phyloP scores from a whole-genome alignment of 441 rosid species.

The Eutrema salsugineum region DNA sequence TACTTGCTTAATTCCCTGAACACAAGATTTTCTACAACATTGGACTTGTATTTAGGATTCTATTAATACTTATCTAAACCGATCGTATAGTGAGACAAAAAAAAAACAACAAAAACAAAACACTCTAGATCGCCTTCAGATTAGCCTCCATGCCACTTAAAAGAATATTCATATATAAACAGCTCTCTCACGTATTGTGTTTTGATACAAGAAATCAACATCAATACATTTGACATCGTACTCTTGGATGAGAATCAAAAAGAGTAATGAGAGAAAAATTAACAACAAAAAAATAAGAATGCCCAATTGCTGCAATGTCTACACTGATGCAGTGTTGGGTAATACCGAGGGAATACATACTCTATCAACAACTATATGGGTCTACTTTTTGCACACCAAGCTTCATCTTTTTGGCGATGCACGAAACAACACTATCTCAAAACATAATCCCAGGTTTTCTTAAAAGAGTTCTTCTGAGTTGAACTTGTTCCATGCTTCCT shows the following conservation, averaged over 20 bases:
- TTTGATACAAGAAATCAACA: slow-evolving; percentile 19
- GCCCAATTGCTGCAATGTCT: slow-evolving; percentile 4
- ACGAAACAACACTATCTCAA: neutral
- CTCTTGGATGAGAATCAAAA: neutral
- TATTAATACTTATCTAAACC: too few relatives aligned
- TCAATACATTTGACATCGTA: slow-evolving; percentile 6
- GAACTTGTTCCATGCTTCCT: slow-evolving; percentile 95
- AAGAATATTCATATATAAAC: neutral
- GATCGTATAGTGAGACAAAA: too few relatives aligned
- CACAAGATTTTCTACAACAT: too few relatives aligned
- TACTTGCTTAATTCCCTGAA: too few relatives aligned
- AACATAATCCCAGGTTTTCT: neutral
- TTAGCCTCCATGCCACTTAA: too few relatives aligned
- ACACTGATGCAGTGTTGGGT: slow-evolving; percentile 7
- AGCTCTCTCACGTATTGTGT: slow-evolving; percentile 8
- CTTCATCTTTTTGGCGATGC: neutral
- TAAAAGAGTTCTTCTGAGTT: slow-evolving; percentile 54
- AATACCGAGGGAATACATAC: slow-evolving; percentile 4
- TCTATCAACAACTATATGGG: slow-evolving; percentile 4
- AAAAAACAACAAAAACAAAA: too few relatives aligned
- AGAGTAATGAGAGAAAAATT: neutral
- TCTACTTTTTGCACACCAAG: too few relatives aligned
- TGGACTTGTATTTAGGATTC: too few relatives aligned
- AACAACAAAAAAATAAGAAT: neutral
- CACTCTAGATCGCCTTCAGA: too few relatives aligned